phyloP scores from a whole-genome alignment of 1,284 basidiomycete genomes.

The Earliella scabrosa region DNA sequence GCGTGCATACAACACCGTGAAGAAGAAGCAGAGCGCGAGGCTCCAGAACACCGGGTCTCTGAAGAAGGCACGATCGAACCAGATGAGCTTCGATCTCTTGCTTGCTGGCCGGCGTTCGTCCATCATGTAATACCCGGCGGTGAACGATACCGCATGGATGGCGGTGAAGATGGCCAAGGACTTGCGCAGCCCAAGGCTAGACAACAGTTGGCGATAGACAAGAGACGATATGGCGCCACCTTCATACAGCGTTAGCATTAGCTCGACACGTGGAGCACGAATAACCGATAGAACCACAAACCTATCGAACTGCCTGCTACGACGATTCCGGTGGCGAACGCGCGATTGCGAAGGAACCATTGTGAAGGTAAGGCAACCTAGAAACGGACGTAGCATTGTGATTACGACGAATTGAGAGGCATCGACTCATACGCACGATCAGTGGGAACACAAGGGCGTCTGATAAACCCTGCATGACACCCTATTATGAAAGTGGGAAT shows the following conservation, averaged over 20 bases:
- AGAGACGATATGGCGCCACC: constrained; percentile 21
- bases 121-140: constrained; percentile 22
- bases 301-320: constrained; percentile 26
- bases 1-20: constrained; percentile 31
- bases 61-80: constrained; percentile 30
- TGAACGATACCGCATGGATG: constrained; percentile 17
- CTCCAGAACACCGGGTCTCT: constrained; percentile 34
- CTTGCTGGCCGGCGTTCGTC: constrained; percentile 16
- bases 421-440: constrained; percentile 21
- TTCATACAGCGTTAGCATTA: background rate
- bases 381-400: too few relatives aligned
- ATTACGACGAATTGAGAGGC: too few relatives aligned
- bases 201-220: constrained; percentile 19
- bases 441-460: constrained; percentile 25
- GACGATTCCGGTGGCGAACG: constrained; percentile 23
- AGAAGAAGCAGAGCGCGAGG: constrained; percentile 27
- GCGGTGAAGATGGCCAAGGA: constrained; percentile 25
- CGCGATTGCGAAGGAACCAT: constrained; percentile 26
- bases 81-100: constrained; percentile 18
- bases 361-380: constrained; percentile 26
- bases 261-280: background rate
- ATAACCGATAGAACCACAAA: background rate
- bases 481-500: constrained; percentile 7
- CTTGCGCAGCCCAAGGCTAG: constrained; percentile 19
- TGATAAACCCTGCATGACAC: constrained; percentile 23